Conservation (phyloP, 108 stramenopile genomes). For the Fragilaria radians region DNA sequence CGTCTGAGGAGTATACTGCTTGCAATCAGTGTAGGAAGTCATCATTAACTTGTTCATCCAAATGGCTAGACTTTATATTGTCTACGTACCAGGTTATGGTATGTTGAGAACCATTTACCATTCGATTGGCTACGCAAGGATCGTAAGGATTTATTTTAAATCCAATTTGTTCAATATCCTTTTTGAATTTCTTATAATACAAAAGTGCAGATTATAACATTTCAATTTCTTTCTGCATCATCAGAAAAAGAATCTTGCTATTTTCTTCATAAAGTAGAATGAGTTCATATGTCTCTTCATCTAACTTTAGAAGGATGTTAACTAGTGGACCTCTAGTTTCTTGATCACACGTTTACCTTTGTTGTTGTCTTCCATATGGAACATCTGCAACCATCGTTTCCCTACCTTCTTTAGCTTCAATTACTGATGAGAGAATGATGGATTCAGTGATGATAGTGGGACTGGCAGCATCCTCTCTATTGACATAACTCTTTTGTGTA, state of each 20-base stretch:
- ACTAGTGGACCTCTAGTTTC: slow-evolving; percentile 14
- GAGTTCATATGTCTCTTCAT: slow-evolving; percentile 8
- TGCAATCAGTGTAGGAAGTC: background rate
- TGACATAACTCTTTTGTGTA: slow-evolving; percentile 16
- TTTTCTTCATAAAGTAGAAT: slow-evolving; percentile 7
- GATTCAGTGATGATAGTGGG: slow-evolving; percentile 32
- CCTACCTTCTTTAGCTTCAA: slow-evolving; percentile 30
- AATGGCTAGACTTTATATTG: slow-evolving; percentile 6
- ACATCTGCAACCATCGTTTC: slow-evolving; percentile 28
- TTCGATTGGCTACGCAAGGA: slow-evolving; percentile 10
- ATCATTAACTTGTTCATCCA: slow-evolving; percentile 3
- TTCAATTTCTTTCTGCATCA: background rate
- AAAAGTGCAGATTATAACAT: background rate
- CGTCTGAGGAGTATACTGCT: background rate
- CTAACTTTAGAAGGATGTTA: slow-evolving; percentile 18
- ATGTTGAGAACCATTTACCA: slow-evolving; percentile 4
- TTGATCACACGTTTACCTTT: slow-evolving; percentile 10
- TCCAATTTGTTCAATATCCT: slow-evolving; percentile 1
- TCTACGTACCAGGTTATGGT: slow-evolving; percentile 22
- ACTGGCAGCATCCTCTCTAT: slow-evolving; percentile 17
- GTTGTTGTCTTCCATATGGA: slow-evolving; percentile 15
- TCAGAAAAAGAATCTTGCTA: background rate
- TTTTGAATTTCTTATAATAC: slow-evolving; percentile 1
- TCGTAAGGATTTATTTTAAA: slow-evolving; percentile 18
- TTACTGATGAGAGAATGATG: no score